phyloP scores from a whole-genome alignment of 164 flowering plant genomes.

The Saururus chinensis region DNA sequence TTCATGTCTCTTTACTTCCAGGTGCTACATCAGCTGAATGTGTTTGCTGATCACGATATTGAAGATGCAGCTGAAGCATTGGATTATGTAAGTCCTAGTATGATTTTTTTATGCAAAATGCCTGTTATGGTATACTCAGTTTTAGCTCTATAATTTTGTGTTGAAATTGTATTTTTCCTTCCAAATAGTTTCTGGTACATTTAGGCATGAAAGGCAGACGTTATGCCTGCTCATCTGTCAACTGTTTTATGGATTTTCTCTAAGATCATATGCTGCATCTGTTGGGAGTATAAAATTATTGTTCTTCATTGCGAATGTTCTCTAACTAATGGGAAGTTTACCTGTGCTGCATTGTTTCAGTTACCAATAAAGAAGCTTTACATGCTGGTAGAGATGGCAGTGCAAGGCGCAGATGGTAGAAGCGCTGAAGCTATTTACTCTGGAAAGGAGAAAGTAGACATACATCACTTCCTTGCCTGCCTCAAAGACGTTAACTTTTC shows the following conservation, averaged over 20 bases:
- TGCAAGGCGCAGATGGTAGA: constrained; percentile 80
- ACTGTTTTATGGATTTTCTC: too few relatives aligned
- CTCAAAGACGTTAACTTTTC: too few relatives aligned
- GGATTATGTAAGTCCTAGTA: constrained; percentile 48
- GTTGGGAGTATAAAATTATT: background rate
- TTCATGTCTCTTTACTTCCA: constrained; percentile 15
- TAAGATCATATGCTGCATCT: too few relatives aligned
- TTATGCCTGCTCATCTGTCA: too few relatives aligned
- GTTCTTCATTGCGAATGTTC: background rate
- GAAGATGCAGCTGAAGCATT: constrained; percentile 80
- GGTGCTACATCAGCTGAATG: constrained; percentile 67
- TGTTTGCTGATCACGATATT: constrained; percentile 57
- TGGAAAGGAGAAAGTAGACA: constrained; percentile 58
- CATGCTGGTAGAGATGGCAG: constrained; percentile 92
- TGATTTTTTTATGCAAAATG: background rate
- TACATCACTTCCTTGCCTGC: constrained; percentile 71
- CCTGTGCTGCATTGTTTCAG: constrained; percentile 20
- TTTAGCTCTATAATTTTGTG: background rate
- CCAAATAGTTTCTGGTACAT: background rate
- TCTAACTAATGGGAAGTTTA: background rate
- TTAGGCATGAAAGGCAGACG: too few relatives aligned
- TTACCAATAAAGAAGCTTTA: constrained; percentile 87
- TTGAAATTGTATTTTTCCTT: background rate
- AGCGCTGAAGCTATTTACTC: constrained; percentile 69
- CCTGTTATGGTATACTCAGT: background rate